Evolutionary conservation across 768 basidiomycete species (phyloP), one percentile per base, ranked within the genome.

Genomic region (Tulasnella sp.): DNA sequence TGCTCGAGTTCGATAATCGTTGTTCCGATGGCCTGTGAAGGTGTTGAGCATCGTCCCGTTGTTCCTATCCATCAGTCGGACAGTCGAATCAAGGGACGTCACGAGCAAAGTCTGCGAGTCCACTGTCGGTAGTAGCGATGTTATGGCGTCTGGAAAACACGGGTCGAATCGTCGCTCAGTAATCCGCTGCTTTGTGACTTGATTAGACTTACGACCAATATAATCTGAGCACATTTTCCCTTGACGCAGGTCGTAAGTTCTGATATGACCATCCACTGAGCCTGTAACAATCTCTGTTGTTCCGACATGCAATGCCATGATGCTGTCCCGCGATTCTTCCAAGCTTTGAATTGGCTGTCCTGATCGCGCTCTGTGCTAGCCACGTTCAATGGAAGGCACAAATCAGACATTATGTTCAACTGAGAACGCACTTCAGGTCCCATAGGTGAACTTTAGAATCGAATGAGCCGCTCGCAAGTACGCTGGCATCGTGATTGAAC

Each of bases 221-320:
- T 82, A 92, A 70, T 99, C 96, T 45, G 87, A 79, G 7, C 85
- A 81, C 27, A 97, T 73, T 68, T 94, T 83, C 22, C 96, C 96
- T 74, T 86, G 91, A 53, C 96, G 85, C 30, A 99, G 76, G 70
- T 99, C 96, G 71, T 98, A 97, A 8, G 89, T 90, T 19, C 96
- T 81, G 45, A 94, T 82, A 68, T 85, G 78, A 2, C 96, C 94
- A 62, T 99, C 96, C 4, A 96, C 85, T 2, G 90, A 91, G 8
- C 91, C 92, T 2, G 89, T 76, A 42, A 84, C 73, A 65, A 98
- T 79, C 53, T 78, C 80, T 22, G 81, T 79, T 22, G 78, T 68
- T 11, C 78, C 80, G 43, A 92, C 77, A 63, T 84, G 75, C 29
- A 97, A 72, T 17, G 84, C 78, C 65, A 92, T 92, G 41, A 97